Evolutionary conservation across 305 asterid species (phyloP).

Genomic region (Fraxinus floribunda): DNA sequence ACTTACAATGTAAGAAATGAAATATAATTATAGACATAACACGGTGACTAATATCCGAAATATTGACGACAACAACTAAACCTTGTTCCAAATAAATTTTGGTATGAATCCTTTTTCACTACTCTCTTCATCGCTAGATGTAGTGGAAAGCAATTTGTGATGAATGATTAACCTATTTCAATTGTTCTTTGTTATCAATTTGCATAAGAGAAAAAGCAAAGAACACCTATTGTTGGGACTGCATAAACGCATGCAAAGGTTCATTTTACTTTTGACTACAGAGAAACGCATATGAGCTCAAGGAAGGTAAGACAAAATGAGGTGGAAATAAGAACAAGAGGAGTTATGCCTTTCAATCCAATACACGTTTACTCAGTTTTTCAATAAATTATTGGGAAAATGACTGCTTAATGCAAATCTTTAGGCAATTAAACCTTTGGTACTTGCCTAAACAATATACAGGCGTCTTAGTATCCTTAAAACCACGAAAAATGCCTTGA

Average conservation of each 20-base stretch:
- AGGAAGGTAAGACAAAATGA: background rate
- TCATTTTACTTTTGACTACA: background rate
- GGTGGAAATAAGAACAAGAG: background rate
- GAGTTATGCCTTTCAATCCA: background rate
- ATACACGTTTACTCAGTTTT: background rate
- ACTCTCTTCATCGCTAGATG: background rate
- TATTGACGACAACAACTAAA: no score
- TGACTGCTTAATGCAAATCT: background rate
- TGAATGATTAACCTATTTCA: background rate
- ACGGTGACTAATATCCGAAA: background rate
- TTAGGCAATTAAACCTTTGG: slow-evolving; percentile 8
- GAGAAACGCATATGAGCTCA: background rate
- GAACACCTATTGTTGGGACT: background rate
- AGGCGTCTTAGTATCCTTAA: slow-evolving; percentile 95
- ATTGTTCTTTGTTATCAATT: background rate
- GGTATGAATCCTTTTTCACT: background rate
- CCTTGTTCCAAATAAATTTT: background rate
- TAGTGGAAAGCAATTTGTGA: background rate
- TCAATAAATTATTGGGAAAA: background rate
- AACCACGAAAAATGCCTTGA: slow-evolving; percentile 97
- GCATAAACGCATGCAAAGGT: background rate
- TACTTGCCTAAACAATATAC: slow-evolving; percentile 80
- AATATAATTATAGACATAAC: background rate
- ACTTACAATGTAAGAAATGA: background rate
- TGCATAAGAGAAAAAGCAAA: background rate